Percentiles rank a stretch among this genome's conserved stretches.
Conservation (phyloP, 1,284 basidiomycete genomes). For the Trichosporon inkin region DNA sequence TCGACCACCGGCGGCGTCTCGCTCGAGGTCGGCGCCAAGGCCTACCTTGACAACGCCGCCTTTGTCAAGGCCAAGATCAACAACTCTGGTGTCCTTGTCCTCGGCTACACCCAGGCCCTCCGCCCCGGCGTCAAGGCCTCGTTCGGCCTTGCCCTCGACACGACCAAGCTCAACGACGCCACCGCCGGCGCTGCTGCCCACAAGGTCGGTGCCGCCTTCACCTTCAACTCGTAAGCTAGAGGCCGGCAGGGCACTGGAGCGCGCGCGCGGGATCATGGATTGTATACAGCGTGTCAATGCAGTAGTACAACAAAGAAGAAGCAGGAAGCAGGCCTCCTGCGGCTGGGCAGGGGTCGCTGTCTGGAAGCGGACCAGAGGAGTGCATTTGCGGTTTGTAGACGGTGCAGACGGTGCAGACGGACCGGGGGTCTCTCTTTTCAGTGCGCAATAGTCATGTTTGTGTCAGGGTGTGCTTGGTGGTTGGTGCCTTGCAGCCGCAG, state of each 20-base stretch:
- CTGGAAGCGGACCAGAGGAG: neutral
- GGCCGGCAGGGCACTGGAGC: neutral
- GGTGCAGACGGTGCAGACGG: neutral
- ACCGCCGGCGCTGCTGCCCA: slow-evolving; percentile 53
- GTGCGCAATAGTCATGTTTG: neutral
- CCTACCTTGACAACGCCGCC: slow-evolving; percentile 71
- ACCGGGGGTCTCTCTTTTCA: neutral
- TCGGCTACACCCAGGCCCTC: slow-evolving; percentile 88
- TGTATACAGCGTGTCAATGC: slow-evolving; percentile 9
- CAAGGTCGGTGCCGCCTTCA: slow-evolving; percentile 57
- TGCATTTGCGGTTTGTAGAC: neutral
- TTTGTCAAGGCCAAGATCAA: slow-evolving; percentile 99
- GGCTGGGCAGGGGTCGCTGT: neutral
- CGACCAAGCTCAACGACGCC: slow-evolving; percentile 73
- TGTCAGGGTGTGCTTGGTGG: neutral
- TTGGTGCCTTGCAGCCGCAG: neutral
- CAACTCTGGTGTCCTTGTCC: slow-evolving; percentile 83
- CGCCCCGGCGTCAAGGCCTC: slow-evolving; percentile 91
- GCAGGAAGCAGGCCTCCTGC: no score
- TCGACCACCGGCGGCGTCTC: slow-evolving; percentile 78
- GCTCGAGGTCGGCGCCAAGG: slow-evolving; percentile 95
- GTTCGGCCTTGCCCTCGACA: slow-evolving; percentile 89
- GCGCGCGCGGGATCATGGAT: slow-evolving; percentile 9
- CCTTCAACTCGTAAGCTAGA: slow-evolving; percentile 53
- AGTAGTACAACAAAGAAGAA: slow-evolving; percentile 2